Base-by-base conservation (phyloP, 176 grass and related monocot species). In the Urochloa ruziziensis region DNA sequence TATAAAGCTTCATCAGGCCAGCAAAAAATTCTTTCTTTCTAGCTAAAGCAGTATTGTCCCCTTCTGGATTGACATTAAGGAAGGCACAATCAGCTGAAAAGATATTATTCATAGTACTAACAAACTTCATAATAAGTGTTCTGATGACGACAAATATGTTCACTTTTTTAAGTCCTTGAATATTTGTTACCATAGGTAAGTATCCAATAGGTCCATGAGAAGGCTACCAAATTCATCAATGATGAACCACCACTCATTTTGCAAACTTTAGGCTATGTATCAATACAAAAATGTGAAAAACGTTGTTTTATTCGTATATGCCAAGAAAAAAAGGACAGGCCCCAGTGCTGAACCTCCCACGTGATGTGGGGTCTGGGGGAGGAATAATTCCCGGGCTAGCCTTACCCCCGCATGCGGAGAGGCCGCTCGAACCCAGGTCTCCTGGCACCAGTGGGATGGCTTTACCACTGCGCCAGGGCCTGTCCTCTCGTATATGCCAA, bases 11-110 rank as follows among this genome's bases (percentile, higher is more conserved):
- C 25, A 5, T 65, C 10, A 49, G 1, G 54, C 46, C 53, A 89
- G 7, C 49, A 21, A 18, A 69, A 23, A 15, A 24, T 2, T 7
- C 6, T 70, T 56, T 63, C 65, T 52, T 63, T 23, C 18, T 56
- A 76, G 18, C n/a, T 62, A 56, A 77, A 70, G 15, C 10, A 49
- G 18, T 84, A 66, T 28, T 68, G 40, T 13, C 4, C 62, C 37
- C 16, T 80, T 85, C 34, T 85, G 15, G 9, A 19, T 25, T 81
- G 24, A 49, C 77, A 80, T n/a, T 62, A 7, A 65, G 28, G 5
- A 59, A 44, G 6, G 18, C 18, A 69, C 4, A 14, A 30, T 68
- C 9, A 40, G 16, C 29, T 27, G 32, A 70, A 68, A 43, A 70
- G 23, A 8, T 15, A 23, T 40, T 81, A 42, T 39, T 68, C 79